phyloP scores from a whole-genome alignment of 257 asterid genomes.

The Solanum pennellii region DNA sequence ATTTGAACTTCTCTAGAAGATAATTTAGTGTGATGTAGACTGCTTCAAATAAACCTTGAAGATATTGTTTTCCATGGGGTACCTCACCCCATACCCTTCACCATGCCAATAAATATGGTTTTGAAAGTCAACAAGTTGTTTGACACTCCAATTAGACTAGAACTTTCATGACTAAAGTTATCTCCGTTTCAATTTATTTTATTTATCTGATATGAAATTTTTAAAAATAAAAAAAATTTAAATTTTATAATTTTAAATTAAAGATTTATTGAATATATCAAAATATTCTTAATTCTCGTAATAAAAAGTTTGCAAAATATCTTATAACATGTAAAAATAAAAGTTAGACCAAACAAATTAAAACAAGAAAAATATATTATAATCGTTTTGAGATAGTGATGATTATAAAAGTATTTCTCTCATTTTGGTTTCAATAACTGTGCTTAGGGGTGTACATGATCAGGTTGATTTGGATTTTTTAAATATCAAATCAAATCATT shows the following conservation, averaged over 20 bases:
- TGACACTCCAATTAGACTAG: background rate
- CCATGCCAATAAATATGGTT: background rate
- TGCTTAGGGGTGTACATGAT: too few relatives aligned
- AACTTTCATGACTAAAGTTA: background rate
- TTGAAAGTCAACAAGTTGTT: background rate
- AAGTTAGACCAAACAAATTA: background rate
- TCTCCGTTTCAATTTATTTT: background rate
- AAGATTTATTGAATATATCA: too few relatives aligned
- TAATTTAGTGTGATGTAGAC: background rate
- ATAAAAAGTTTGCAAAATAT: too few relatives aligned
- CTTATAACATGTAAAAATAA: background rate
- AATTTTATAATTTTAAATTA: too few relatives aligned
- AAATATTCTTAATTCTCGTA: too few relatives aligned
- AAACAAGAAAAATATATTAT: background rate
- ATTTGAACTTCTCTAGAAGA: background rate
- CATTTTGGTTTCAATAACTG: background rate
- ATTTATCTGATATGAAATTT: too few relatives aligned
- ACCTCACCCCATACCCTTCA: background rate
- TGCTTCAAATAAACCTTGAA: background rate
- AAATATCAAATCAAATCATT: too few relatives aligned
- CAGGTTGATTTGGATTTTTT: too few relatives aligned
- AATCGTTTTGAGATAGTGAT: background rate
- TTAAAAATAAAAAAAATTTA: accelerated
- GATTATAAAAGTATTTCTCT: background rate
- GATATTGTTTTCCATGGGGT: background rate